Evolutionary conservation across 352 stramenopile species (phyloP).

Genomic region (Heterotrichella gracilis): DNA sequence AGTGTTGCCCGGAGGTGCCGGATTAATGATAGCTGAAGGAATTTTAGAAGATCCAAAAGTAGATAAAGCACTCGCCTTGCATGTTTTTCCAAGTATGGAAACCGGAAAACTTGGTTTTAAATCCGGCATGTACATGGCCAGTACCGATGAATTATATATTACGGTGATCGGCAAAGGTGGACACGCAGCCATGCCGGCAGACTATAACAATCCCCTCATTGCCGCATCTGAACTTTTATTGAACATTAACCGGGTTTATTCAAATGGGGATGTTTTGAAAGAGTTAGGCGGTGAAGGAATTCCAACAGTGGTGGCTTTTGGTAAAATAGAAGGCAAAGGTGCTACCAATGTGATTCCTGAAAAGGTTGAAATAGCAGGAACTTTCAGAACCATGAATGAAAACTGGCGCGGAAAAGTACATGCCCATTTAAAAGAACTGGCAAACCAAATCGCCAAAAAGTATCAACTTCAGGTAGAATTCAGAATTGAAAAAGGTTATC

Average conservation of each 20-base stretch:
- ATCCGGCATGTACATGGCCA: not conserved
- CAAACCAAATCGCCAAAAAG: not conserved
- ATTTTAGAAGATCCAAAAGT: not conserved
- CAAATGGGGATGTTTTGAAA: not conserved
- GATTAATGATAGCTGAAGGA: not conserved
- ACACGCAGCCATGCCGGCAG: not conserved
- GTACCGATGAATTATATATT: not conserved
- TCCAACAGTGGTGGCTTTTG: not conserved
- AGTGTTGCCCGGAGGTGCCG: not conserved
- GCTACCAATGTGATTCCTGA: not conserved
- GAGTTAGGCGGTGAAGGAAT: not conserved
- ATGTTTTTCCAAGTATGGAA: slow-evolving; percentile 8
- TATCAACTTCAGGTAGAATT: not conserved
- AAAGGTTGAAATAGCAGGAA: not conserved
- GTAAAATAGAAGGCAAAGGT: not conserved
- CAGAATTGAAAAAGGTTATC: not conserved
- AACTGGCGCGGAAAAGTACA: not conserved
- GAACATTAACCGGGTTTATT: not conserved
- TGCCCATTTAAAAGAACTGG: not conserved
- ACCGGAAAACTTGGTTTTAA: not conserved
- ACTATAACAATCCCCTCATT: not conserved
- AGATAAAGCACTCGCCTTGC: not conserved
- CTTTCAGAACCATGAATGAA: slow-evolving; percentile 3
- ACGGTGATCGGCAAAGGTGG: not conserved
- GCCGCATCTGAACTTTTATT: not conserved